Base-by-base conservation (phyloP, 2,329 filamentous ascomycete species). In the Hymenoscyphus infarciens region DNA sequence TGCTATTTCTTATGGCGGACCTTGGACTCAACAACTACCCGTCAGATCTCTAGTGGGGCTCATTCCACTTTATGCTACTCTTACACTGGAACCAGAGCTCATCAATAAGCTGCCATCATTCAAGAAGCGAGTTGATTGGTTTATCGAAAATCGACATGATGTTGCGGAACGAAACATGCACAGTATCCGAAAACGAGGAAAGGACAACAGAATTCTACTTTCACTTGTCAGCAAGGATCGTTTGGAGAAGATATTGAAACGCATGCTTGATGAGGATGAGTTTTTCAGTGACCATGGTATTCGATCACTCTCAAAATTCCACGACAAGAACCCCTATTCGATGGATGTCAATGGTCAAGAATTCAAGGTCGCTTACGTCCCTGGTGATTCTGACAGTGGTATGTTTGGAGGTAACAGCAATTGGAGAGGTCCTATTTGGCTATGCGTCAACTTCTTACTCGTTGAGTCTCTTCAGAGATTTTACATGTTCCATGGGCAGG, bases 361-460 rank as follows among this genome's bases (percentile, higher is more conserved):
- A 33, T 98, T 97, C 79, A 85, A 87, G 62, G 94, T 98, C 49
- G 85, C 87, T 70, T 98, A 98, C 73, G 87, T 98, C 19, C 88
- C 95, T 1, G 95, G 94, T n/a, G 94, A 98, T 74, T 97, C 94
- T 0, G 93, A 98, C 78, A 97, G 91, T 72, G 91, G 92, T 3
- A 83, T 98, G 5, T 98, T 98, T 72, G 94, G 94, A 60, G 94
- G 94, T 68, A 98, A 98, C 83, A 97, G 92, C 76, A 98, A 98
- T 77, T 98, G 94, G 94, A 87, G 94, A 78, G 94, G 90, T 0
- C 94, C 95, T 0, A 94, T 97, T 70, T 98, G 94, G 94, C 83
- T 97, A 57, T 95, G 92, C 66, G 92, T 97, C 78, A 98, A 98
- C 77, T 97, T 97, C 78, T 79, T 98, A 60, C 83, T 98, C 15